Base-by-base conservation (phyloP, 139 green algal species). In the Picochlorum sp. region DNA sequence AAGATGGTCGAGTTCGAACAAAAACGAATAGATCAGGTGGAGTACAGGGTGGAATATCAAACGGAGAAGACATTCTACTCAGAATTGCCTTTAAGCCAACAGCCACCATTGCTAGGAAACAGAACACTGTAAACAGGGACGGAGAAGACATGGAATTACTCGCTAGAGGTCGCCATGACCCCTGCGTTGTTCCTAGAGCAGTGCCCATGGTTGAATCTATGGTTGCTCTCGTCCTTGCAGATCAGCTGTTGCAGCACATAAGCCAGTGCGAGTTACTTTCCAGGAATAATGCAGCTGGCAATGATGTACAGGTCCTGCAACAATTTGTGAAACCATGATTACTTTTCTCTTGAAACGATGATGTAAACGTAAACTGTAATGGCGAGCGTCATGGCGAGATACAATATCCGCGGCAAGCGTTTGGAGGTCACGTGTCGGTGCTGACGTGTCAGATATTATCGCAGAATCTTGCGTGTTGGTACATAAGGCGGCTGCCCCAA, bases 201-300 rank as follows among this genome's bases (percentile, higher is more conserved):
- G 92, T 97, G 16, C 92, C 92, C 21, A 98, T 99, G 92, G 94
- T 98, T n/a, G 94, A 99, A 79, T 66, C 74, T 49, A 98, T 98
- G 92, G 94, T 97, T 28, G 94, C 94, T 5, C 69, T 98, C 26
- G 88, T 96, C 44, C 84, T 99, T 37, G 92, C 84, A 2, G 94
- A 99, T 78, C 92, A 98, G 69, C 81, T 99, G 66, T 71, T 98
- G 77, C 81, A 90, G 77, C 88, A 97, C 67, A 82, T 81, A 62
- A 88, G 77, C 5, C 90, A 97, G 81, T 97, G 92, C 72, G 82
- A 96, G 77, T 77, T 98, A 64, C 72, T 97, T 72, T 84, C 85
- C n/a, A 62, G 81, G 6, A 77, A 76, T 6, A 41, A 57, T 41
- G 75, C 79, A 0, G 54, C 18, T 26, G 72, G 76, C 28, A 65